Conservation (phyloP, 352 stramenopile genomes). For the Phytophthora pinifolia region DNA sequence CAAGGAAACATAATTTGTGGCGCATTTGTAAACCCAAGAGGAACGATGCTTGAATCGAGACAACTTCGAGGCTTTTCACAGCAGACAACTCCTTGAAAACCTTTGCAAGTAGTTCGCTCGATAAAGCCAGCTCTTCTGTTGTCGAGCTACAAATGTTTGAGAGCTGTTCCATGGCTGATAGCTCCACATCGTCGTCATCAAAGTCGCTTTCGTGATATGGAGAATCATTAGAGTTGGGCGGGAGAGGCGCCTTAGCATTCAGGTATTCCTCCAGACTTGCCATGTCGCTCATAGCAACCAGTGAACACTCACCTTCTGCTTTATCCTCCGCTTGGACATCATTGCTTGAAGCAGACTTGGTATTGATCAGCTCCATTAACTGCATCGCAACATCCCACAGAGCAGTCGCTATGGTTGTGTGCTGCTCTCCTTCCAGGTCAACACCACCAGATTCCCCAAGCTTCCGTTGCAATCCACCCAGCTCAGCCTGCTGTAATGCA, state of each 20-base stretch:
- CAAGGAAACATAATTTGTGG: constrained; percentile 8
- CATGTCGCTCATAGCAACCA: constrained; percentile 2
- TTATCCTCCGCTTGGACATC: neutral
- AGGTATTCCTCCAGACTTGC: constrained; percentile 17
- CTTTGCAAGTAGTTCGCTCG: constrained; percentile 21
- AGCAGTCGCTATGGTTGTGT: neutral
- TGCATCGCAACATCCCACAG: constrained; percentile 19
- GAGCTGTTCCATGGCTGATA: constrained; percentile 23
- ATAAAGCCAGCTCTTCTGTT: neutral
- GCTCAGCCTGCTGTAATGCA: constrained; percentile 18
- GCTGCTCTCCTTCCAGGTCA: neutral
- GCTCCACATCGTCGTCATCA: constrained; percentile 1
- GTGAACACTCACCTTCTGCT: neutral
- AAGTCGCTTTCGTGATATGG: constrained; percentile 1
- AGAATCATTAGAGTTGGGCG: neutral
- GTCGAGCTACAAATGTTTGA: constrained; percentile 4
- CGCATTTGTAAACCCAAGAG: constrained; percentile 35
- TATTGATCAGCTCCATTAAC: constrained; percentile 11
- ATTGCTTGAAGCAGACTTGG: neutral
- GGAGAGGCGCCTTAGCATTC: neutral
- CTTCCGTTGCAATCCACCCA: constrained; percentile 1
- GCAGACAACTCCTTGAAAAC: constrained; percentile 26
- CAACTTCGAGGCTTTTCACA: constrained; percentile 6
- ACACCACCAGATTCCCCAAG: neutral
- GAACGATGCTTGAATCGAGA: constrained; percentile 35